Conservation (phyloP, 2,329 filamentous ascomycete species). For the Colletotrichum lini region DNA sequence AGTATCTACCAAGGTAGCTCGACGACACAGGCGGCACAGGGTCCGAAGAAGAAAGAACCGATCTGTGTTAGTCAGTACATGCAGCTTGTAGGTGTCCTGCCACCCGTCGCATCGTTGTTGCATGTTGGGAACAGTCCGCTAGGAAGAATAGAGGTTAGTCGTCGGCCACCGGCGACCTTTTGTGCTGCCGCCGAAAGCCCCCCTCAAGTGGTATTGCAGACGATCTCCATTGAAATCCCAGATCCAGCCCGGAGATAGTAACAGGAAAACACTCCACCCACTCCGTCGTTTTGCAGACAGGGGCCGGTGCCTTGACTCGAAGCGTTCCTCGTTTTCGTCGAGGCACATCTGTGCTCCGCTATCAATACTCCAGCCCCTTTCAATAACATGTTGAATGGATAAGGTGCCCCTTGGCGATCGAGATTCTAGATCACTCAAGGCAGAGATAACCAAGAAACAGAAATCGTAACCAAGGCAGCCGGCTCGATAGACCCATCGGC, state of each 20-base stretch:
- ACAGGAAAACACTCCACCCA: constrained; percentile 15
- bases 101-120: neutral
- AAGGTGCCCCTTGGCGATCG: constrained; percentile 23
- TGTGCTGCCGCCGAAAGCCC: neutral
- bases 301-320: constrained; percentile 36
- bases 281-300: constrained; percentile 22
- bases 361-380: constrained; percentile 22
- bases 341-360: constrained; percentile 26
- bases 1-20: neutral
- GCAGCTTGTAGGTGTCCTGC: neutral
- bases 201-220: constrained; percentile 15
- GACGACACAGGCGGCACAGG: too few relatives aligned
- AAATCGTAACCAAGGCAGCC: constrained; percentile 23
- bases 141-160: constrained; percentile 1
- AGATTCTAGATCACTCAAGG: constrained; percentile 16
- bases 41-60: neutral
- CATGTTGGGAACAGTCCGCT: constrained; percentile 7
- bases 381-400: constrained; percentile 3
- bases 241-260: constrained; percentile 31
- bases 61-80: constrained; percentile 10
- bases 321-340: constrained; percentile 16
- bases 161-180: neutral
- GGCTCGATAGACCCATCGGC: constrained; percentile 11
- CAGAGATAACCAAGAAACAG: constrained; percentile 6
- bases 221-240: constrained; percentile 25